Base-by-base conservation (phyloP, 805 yeast species). In the Pachysolen tannophilus region DNA sequence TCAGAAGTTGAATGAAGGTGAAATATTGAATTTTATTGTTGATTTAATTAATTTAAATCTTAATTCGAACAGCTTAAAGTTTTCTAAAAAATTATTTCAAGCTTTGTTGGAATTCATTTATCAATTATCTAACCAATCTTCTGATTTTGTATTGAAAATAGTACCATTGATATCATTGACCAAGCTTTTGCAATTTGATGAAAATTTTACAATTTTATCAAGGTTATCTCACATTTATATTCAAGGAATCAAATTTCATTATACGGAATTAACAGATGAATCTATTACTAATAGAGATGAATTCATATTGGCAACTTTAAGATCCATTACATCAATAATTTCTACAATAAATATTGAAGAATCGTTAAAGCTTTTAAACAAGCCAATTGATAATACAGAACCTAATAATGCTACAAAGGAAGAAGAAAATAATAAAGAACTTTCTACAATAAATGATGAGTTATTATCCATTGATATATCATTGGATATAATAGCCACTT, bases 401-500 rank as follows among this genome's bases (percentile, higher is more conserved):
- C 33, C 35, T 4, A 40, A 45, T 3, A 43, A 47, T 26, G 39
- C 42, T 16, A n/a, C n/a, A n/a, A n/a, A n/a, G n/a, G 40, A 60
- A 8, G 60, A 55, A 30, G 55, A 58, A 18, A 59, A 58, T 28
- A 53, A 67, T 3, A 63, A 61, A 19, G 62, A 59, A 29, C 65
- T 70, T 37, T 49, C 56, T 6, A 50, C 49, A 10, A 74, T 82
- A 3, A 68, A 70, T 43, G 57, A 67, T 29, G 67, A 71, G 33
- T 56, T 82, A 32, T 79, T 79, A 43, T 67, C 82, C 4, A 60
- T 82, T 16, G 94, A 85, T 46, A 66, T 80, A 1, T 65, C 82
- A 0, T 57, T 88, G 16, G 97, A 90, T 53, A 54, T 90, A 21
- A 62, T 85, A 17, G 75, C 96, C 1, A 82, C 88, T 1, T 63